A percentile compares a stretch with the other conserved stretches of the same genome.
These are phyloP conservation scores for Fusarium sp. DNA, from an alignment of 2,329 filamentous ascomycete species.

Conservation along the genomic window DNA sequence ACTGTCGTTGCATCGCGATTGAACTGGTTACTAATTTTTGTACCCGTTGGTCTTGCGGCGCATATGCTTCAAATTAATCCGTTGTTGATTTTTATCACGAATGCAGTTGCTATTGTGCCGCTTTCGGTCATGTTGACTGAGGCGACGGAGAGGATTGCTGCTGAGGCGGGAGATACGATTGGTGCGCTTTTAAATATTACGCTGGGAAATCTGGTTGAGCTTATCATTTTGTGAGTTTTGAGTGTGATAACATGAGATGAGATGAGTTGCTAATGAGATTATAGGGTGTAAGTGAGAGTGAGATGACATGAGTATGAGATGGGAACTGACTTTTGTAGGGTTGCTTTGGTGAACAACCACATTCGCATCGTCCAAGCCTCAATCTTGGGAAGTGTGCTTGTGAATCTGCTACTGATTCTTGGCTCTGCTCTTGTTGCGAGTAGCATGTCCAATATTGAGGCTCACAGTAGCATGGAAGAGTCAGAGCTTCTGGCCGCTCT, in stretches of 20 bases:
- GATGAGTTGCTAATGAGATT: constrained; percentile 41
- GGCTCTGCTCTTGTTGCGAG: constrained; percentile 80
- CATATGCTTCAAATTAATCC: constrained; percentile 55
- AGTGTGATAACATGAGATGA: not conserved
- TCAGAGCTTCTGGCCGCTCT: constrained; percentile 52
- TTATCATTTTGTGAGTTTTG: constrained; percentile 65
- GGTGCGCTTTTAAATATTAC: constrained; percentile 71
- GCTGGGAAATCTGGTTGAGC: constrained; percentile 70
- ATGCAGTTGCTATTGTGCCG: constrained; percentile 70
- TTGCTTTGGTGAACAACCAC: constrained; percentile 65
- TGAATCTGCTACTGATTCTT: constrained; percentile 78
- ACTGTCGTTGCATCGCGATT: constrained; percentile 60
- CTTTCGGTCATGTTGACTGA: constrained; percentile 67
- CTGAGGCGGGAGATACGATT: constrained; percentile 66
- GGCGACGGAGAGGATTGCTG: constrained; percentile 69
- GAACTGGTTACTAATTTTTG: constrained; percentile 75
- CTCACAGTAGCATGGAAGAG: constrained; percentile 54
- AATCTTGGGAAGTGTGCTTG: constrained; percentile 79
- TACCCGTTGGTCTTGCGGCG: constrained; percentile 73
- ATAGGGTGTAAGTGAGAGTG: constrained; percentile 49
- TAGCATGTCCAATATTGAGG: constrained; percentile 74
- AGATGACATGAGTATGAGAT: not conserved
- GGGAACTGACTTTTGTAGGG: constrained; percentile 55
- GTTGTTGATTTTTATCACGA: constrained; percentile 65
- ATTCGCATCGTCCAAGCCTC: constrained; percentile 82